phyloP scores from a whole-genome alignment of 2,329 filamentous ascomycete genomes.

The Aspergillus quadrilineatus region DNA sequence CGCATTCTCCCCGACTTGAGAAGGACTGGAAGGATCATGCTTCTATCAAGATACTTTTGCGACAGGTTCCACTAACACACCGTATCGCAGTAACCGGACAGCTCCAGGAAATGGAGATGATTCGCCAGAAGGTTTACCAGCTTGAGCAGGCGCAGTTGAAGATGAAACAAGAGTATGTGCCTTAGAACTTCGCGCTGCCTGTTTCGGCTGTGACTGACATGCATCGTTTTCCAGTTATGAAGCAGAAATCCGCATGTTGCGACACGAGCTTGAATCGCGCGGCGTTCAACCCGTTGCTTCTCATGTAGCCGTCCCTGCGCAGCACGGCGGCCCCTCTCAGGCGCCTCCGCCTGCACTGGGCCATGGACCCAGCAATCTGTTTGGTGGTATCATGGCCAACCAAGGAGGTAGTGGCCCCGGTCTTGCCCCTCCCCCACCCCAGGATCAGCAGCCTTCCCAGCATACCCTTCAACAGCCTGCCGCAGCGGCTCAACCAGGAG shows the following conservation, averaged over 20 bases:
- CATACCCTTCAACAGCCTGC: conserved; percentile 61
- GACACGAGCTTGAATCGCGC: conserved; percentile 78
- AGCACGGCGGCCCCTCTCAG: conserved; percentile 77
- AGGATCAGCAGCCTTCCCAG: conserved; percentile 60
- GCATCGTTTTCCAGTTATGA: conserved; percentile 68
- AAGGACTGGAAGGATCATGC: neutral
- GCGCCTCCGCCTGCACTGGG: conserved; percentile 82
- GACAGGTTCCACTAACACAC: conserved; percentile 8
- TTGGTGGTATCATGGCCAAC: conserved; percentile 94
- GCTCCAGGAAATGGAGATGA: conserved; percentile 91
- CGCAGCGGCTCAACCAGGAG: conserved; percentile 57
- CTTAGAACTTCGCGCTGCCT: neutral
- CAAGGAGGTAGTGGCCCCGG: conserved; percentile 80
- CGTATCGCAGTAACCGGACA: conserved; percentile 72
- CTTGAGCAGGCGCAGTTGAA: conserved; percentile 86
- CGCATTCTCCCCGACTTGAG: neutral
- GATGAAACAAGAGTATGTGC: conserved; percentile 83
- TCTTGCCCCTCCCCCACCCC: conserved; percentile 71
- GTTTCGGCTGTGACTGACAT: neutral
- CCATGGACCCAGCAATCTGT: conserved; percentile 83
- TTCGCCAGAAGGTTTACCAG: conserved; percentile 87
- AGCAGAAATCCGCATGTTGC: conserved; percentile 80
- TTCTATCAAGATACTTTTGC: neutral
- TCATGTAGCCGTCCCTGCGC: conserved; percentile 69
- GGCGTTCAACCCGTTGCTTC: conserved; percentile 64